Evolutionary conservation across 179 eudicot genomes (phyloP), one percentile per base, ranked within the genome.

Genomic region (Gypsophila paniculata): DNA sequence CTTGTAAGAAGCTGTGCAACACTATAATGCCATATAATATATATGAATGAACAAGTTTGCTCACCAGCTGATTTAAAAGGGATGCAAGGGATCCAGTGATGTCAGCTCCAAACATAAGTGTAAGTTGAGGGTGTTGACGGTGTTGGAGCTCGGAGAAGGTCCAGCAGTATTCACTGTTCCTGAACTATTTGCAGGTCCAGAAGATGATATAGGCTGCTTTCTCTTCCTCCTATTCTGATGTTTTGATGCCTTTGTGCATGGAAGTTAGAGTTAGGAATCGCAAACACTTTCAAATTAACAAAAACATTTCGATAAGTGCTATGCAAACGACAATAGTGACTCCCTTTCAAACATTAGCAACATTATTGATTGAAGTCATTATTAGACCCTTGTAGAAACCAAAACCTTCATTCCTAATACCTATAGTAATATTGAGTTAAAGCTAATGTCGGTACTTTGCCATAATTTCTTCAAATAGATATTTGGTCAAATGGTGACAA

Each of bases 61-160:
- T 88, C 63, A 93, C 98, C 92, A 90, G 80, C 68, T 90, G 96
- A 75, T 84, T 90, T n/a, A 89, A 80, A 15, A 91, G 86, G 59
- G 98, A 90, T 11, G 94, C 71, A 65, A 88, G 92, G 39, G 89
- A 77, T 15, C 87, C 85, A 6, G 77, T 71, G 55, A 84, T 82
- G 78, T 93, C 95, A 68, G 88, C 32, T 29, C 94, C 90, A 80
- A 90, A 93, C 85, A 91, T 88, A 82, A 89, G 98, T 90, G 61
- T 90, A 95, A 52, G 95, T 93, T 62, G 98, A 93, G 34, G 98
- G 98, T 52, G 98, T 89, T 60, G 98, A 93, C 44, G 98, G 98
- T 23, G 96, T 95, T 17, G 98, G n/a, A 93, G 76, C 96, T 83
- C 36, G 95, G 96, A 57, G 98, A 93, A 5, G 98, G 98, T 11